Evolutionary conservation across 2,329 filamentous ascomycete genomes (phyloP).

Genomic region (Ceratocystis alfenasii): DNA sequence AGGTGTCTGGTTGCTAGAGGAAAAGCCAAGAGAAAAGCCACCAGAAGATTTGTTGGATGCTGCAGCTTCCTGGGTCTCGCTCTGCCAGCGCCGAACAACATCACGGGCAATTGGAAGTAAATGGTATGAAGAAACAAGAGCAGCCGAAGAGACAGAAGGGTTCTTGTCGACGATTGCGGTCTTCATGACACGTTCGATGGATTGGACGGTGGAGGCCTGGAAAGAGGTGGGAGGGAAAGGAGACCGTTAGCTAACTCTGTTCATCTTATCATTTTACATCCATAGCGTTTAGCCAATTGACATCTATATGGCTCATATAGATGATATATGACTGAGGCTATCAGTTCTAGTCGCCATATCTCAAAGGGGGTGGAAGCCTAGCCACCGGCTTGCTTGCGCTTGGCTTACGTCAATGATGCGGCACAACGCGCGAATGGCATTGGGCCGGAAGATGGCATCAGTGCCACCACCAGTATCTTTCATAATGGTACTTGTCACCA

Average conservation of each 20-base stretch:
- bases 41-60: conserved; percentile 78
- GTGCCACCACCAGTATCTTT: conserved; percentile 95
- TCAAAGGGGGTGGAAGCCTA: too few relatives aligned
- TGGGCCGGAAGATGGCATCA: conserved; percentile 85
- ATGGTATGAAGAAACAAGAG: conserved; percentile 93
- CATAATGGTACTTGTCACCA: conserved; percentile 99
- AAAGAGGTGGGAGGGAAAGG: conserved; percentile 8
- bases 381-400: background rate
- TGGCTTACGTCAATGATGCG: conserved; percentile 80
- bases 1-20: conserved; percentile 61
- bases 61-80: conserved; percentile 93
- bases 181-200: conserved; percentile 97
- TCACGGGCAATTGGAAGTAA: conserved; percentile 91
- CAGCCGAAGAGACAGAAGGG: conserved; percentile 89
- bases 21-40: conserved; percentile 85
- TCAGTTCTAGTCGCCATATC: background rate
- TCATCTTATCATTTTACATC: too few relatives aligned
- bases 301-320: too few relatives aligned
- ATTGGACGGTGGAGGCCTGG: conserved; percentile 86
- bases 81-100: conserved; percentile 94
- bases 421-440: conserved; percentile 89
- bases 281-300: too few relatives aligned
- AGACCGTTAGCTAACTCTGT: too few relatives aligned
- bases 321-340: too few relatives aligned
- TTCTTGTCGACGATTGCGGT: conserved; percentile 99